Evolutionary conservation across 371 early-diverging fungal species (phyloP).

Genomic region (Enterospora canceri): DNA sequence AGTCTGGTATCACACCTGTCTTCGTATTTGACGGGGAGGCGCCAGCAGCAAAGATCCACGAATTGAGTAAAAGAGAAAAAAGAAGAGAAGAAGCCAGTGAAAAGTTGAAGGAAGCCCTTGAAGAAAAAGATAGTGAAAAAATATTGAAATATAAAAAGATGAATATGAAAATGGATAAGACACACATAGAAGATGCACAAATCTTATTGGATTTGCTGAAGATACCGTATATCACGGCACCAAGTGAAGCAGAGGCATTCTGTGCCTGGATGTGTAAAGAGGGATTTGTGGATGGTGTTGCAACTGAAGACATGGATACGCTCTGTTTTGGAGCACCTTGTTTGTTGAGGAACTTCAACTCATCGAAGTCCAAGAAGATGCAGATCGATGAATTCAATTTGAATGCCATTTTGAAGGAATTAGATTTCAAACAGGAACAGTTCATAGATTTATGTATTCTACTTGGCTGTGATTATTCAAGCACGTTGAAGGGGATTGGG

Average conservation of each 20-base stretch:
- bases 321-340: constrained; percentile 81
- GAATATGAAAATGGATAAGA: constrained; percentile 75
- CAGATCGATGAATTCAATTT: constrained; percentile 78
- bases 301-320: constrained; percentile 98
- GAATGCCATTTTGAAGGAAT: constrained; percentile 67
- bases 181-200: constrained; percentile 87
- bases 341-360: constrained; percentile 80
- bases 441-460: constrained; percentile 96
- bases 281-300: constrained; percentile 83
- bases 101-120: constrained; percentile 41
- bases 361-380: constrained; percentile 74
- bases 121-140: constrained; percentile 64
- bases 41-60: constrained; percentile 70
- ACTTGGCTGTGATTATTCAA: constrained; percentile 95
- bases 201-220: constrained; percentile 80
- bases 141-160: constrained; percentile 76
- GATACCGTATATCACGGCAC: constrained; percentile 83
- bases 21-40: constrained; percentile 99
- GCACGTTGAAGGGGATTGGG: constrained; percentile 83
- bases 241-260: constrained; percentile 97
- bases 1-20: constrained; percentile 84
- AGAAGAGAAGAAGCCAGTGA: constrained; percentile 59
- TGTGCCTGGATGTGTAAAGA: constrained; percentile 77
- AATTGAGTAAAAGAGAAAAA: constrained; percentile 68
- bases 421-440: constrained; percentile 66